These are phyloP conservation scores for Dalbergia cultrata DNA, from an alignment of 306 rosid genomes.

Conservation along the genomic window DNA sequence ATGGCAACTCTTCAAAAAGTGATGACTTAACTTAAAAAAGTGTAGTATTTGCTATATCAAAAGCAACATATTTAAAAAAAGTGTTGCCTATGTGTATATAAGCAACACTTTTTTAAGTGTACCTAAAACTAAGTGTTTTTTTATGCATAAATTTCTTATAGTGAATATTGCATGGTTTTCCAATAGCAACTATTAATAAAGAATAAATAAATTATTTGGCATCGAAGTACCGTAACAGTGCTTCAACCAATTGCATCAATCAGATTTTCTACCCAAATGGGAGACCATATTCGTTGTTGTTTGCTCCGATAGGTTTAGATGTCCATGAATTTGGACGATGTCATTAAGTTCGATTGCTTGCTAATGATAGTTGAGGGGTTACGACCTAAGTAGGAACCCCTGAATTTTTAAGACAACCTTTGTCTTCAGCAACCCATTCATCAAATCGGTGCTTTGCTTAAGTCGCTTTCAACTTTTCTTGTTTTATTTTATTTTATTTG, in stretches of 20 bases:
- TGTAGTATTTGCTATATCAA: too few species aligned
- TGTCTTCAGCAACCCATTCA: constrained; percentile 30
- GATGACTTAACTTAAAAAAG: too few species aligned
- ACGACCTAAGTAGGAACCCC: not conserved
- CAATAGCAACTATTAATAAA: too few species aligned
- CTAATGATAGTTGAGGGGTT: constrained; percentile 25
- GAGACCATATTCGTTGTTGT: constrained; percentile 48
- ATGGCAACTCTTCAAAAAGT: too few species aligned
- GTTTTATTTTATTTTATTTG: too few species aligned
- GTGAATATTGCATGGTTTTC: too few species aligned
- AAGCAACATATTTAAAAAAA: too few species aligned
- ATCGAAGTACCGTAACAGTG: not conserved
- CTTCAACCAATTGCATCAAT: constrained; percentile 55
- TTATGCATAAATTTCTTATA: too few species aligned
- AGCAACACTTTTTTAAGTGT: too few species aligned
- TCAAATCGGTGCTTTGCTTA: constrained; percentile 33
- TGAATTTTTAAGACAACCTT: not conserved
- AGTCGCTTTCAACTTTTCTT: constrained; percentile 38
- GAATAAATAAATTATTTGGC: not conserved
- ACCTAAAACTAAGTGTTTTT: too few species aligned
- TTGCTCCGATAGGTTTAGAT: constrained; percentile 37
- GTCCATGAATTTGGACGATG: constrained; percentile 41
- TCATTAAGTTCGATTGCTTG: constrained; percentile 27
- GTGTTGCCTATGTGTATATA: too few species aligned
- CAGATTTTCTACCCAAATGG: constrained; percentile 58